These are phyloP conservation scores for Eucalyptus marginata DNA, from an alignment of 345 rosid genomes.

Conservation along the genomic window DNA sequence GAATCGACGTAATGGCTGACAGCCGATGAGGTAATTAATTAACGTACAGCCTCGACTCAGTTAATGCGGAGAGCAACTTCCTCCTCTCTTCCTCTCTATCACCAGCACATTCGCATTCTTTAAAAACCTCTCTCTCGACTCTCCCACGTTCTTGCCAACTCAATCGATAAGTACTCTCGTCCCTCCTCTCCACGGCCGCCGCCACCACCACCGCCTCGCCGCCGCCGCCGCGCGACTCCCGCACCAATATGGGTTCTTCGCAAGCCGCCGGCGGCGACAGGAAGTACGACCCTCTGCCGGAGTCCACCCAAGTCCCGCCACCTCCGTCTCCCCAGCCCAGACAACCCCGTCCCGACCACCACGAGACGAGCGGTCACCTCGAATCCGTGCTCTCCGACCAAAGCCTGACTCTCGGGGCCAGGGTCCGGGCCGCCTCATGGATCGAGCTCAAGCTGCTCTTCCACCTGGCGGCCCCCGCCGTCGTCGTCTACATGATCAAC, in stretches of 20 bases:
- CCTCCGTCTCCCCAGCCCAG: not conserved
- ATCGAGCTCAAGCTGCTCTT: conserved; percentile 37
- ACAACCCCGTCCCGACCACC: not conserved
- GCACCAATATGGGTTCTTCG: not conserved
- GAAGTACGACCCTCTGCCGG: not conserved
- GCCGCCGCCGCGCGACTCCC: not conserved
- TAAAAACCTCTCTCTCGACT: not conserved
- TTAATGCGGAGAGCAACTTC: not conserved
- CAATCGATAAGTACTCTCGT: not conserved
- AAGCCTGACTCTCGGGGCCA: not conserved
- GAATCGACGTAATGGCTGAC: not conserved
- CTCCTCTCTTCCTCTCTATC: not conserved
- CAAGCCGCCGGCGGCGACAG: not conserved
- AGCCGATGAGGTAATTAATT: not conserved
- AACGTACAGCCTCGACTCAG: not conserved
- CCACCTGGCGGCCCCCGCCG: conserved; percentile 39
- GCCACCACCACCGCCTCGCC: not conserved
- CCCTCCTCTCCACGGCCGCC: not conserved
- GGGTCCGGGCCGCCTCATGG: conserved; percentile 13
- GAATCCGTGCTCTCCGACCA: conserved; percentile 10
- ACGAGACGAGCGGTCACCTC: conserved; percentile 8
- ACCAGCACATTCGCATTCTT: not conserved
- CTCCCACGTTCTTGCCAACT: not conserved
- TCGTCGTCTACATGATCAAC: conserved; percentile 44
- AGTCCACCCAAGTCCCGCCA: not conserved